phyloP scores from a whole-genome alignment of 2,329 filamentous ascomycete genomes.

The Colletotrichum sp. region DNA sequence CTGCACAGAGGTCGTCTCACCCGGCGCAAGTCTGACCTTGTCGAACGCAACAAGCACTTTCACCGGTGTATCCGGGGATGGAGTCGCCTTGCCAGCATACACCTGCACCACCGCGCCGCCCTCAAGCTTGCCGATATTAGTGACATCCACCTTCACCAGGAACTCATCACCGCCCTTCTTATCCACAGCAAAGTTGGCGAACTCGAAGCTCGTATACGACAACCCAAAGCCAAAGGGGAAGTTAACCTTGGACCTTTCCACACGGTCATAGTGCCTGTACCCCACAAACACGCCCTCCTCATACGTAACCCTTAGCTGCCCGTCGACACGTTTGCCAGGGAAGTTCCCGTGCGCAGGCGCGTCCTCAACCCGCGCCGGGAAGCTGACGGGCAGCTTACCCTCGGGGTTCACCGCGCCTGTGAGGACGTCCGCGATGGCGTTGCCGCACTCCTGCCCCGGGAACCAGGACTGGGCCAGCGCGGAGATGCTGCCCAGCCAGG shows the following conservation, averaged over 20 bases:
- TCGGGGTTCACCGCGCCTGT: constrained; percentile 69
- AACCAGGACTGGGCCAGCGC: constrained; percentile 72
- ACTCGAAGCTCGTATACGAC: constrained; percentile 66
- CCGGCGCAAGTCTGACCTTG: constrained; percentile 28
- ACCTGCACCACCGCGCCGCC: constrained; percentile 62
- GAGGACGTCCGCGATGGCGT: constrained; percentile 70
- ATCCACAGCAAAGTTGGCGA: constrained; percentile 47
- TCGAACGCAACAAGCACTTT: constrained; percentile 34
- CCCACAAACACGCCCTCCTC: constrained; percentile 75
- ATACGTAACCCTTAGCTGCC: constrained; percentile 64
- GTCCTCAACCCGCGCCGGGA: constrained; percentile 64
- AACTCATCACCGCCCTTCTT: constrained; percentile 41
- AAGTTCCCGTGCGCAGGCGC: constrained; percentile 71
- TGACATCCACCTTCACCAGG: constrained; percentile 54
- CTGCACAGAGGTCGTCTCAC: constrained; percentile 18
- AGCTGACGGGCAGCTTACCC: constrained; percentile 67
- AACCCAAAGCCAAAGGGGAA: constrained; percentile 73
- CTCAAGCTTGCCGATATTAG: constrained; percentile 59
- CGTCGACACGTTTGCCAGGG: constrained; percentile 44
- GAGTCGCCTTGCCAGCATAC: constrained; percentile 40
- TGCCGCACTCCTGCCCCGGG: constrained; percentile 71
- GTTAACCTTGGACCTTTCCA: constrained; percentile 57
- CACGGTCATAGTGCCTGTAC: constrained; percentile 71
- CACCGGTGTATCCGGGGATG: constrained; percentile 20
- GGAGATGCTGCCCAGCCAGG: constrained; percentile 59